phyloP scores from a whole-genome alignment of 768 basidiomycete species.

The Xerocomus spinulosus region DNA sequence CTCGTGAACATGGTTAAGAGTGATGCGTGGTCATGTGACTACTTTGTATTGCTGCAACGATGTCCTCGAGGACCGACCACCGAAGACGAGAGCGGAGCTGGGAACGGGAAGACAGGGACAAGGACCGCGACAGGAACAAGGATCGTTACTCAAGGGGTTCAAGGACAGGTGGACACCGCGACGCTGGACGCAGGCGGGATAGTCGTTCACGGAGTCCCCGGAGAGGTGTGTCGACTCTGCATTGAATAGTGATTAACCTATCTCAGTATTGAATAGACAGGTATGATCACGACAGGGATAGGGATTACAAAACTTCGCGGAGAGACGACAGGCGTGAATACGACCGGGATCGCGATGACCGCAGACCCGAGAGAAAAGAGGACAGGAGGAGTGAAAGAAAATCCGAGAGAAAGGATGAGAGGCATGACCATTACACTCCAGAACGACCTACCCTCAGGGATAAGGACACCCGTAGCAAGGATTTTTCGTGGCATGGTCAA shows the following conservation, averaged over 20 bases:
- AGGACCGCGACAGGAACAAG: conserved; percentile 36
- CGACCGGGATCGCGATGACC: conserved; percentile 30
- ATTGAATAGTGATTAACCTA: neutral
- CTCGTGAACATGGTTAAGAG: conserved; percentile 18
- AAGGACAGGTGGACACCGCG: conserved; percentile 31
- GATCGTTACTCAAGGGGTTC: conserved; percentile 42
- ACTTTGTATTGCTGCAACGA: conserved; percentile 28
- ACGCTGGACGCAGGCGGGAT: conserved; percentile 31
- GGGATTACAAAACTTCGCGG: conserved; percentile 34
- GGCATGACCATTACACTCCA: conserved; percentile 38
- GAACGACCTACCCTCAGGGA: conserved; percentile 31
- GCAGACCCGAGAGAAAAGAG: conserved; percentile 29
- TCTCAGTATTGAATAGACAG: conserved; percentile 30
- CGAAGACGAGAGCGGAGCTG: conserved; percentile 61
- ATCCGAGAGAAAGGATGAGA: conserved; percentile 34
- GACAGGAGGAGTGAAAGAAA: conserved; percentile 32
- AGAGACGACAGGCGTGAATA: conserved; percentile 32
- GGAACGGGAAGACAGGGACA: conserved; percentile 42
- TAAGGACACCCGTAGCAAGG: conserved; percentile 25
- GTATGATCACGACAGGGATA: conserved; percentile 32
- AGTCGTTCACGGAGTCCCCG: conserved; percentile 40
- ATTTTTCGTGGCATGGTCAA: conserved; percentile 17
- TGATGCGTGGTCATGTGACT: conserved; percentile 25
- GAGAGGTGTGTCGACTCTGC: conserved; percentile 23
- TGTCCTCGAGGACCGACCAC: conserved; percentile 56